Evolutionary conservation across 805 yeast species (phyloP), one percentile per base, ranked within the genome.

Genomic region (Metschnikowia cerradonensis): DNA sequence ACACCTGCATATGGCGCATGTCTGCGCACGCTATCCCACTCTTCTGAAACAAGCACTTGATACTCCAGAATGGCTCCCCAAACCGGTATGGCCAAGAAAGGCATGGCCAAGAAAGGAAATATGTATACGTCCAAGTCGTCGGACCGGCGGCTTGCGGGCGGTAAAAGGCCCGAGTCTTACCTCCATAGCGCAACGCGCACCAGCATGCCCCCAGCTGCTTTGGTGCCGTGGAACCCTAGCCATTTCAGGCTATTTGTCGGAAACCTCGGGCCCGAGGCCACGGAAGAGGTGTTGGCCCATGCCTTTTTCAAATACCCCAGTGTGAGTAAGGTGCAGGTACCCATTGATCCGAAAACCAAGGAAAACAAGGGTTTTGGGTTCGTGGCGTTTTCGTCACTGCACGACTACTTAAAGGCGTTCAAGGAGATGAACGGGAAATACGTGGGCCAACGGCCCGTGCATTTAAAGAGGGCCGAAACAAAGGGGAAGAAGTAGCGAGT

Each of bases 211-310:
- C 14, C 20, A 33, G 4, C 23, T 30, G 10, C 13, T 10, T 75
- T 79, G 1, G 79, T 76, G 4, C 86, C 80, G 40, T 86, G 90
- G 90, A 79, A 86, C 59, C 88, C 90, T 0, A 67, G 72, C 15
- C 90, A 86, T 56, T 87, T 83, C 66, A 68, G 89, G 31, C 67
- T 87, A 19, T 87, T 87, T 66, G 88, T 87, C 6, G 95, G 94
- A 3, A 86, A 87, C 58, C 65, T 87, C 32, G 88, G 89, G 0
- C 71, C 75, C 3, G 91, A 86, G 58, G 91, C 81, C 3, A 78
- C 75, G 22, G 88, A 83, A 51, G 79, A 74, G 17, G 57, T 79
- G 42, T 68, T 87, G n/a, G 58, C 66, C n/a, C 63, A 70, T 20
- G 82, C 88, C 1, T 86, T 87, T 60, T 60, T 67, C 1, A 67